Percentiles rank a stretch among this genome's conserved stretches.
phyloP scores from a whole-genome alignment of 1,284 basidiomycete species.

The Naganishia cerealis region DNA sequence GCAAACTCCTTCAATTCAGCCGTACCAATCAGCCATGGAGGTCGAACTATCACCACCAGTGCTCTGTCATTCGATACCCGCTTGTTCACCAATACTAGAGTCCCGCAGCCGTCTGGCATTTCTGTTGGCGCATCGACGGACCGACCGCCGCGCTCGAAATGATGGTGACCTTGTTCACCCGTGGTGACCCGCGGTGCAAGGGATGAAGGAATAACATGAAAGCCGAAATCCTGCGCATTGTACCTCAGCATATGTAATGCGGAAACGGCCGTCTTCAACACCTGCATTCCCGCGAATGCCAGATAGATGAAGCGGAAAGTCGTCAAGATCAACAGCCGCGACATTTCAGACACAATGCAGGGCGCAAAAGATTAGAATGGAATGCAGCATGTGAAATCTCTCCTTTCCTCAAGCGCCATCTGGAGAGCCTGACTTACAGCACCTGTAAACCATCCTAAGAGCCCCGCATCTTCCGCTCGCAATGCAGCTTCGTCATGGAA shows the following conservation, averaged over 20 bases:
- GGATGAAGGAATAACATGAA: constrained; percentile 43
- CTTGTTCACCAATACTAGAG: constrained; percentile 46
- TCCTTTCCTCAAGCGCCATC: neutral
- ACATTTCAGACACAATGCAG: neutral
- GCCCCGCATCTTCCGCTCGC: constrained; percentile 42
- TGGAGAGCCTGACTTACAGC: constrained; percentile 38
- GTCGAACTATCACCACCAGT: constrained; percentile 45
- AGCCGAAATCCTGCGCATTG: constrained; percentile 43
- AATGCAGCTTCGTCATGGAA: constrained; percentile 43
- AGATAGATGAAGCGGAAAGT: neutral
- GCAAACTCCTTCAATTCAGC: constrained; percentile 45
- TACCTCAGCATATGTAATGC: constrained; percentile 48
- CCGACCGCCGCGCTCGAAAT: constrained; percentile 29
- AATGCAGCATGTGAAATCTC: too few relatives aligned
- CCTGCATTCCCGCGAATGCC: constrained; percentile 33
- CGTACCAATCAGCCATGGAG: constrained; percentile 43
- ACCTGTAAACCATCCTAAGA: constrained; percentile 47
- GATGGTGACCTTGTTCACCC: constrained; percentile 30
- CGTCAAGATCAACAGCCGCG: neutral
- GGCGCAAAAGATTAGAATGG: neutral
- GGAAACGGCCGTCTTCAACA: constrained; percentile 47
- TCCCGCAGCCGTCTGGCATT: constrained; percentile 45
- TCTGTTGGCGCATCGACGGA: constrained; percentile 25
- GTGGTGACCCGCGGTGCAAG: constrained; percentile 23
- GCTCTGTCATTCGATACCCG: constrained; percentile 40